Conservation (phyloP, 2,329 filamentous ascomycete genomes). For the Penicillium sp. region DNA sequence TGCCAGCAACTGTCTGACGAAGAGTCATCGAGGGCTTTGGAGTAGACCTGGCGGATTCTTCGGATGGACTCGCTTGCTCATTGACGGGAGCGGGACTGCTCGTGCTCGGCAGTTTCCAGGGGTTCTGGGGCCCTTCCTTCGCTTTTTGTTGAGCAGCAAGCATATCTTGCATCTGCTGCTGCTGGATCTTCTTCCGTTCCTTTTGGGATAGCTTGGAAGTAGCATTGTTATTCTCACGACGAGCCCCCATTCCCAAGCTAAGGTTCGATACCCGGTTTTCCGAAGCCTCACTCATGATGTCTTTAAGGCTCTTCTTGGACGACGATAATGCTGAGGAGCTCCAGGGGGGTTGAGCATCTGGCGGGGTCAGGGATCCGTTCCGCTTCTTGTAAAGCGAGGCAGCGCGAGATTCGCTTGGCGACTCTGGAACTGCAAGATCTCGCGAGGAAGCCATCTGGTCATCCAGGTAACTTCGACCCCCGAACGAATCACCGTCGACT, state of each 20-base stretch:
- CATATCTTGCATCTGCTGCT: conserved; percentile 50
- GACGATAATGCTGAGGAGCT: too few relatives aligned
- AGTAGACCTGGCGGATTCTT: too few relatives aligned
- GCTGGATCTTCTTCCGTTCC: conserved; percentile 75
- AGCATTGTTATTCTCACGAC: conserved; percentile 35
- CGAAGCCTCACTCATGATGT: conserved; percentile 62
- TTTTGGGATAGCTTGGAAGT: conserved; percentile 72
- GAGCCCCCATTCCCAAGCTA: conserved; percentile 44
- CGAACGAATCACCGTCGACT: conserved; percentile 22
- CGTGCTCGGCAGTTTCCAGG: too few relatives aligned
- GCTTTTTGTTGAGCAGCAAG: conserved; percentile 27
- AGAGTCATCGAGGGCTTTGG: conserved; percentile 48
- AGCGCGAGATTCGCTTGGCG: too few relatives aligned
- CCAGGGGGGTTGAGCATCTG: too few relatives aligned
- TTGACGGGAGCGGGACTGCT: too few relatives aligned
- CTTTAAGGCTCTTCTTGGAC: conserved; percentile 62
- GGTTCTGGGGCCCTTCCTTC: conserved; percentile 36
- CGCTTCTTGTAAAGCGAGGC: too few relatives aligned
- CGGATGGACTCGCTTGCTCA: conserved; percentile 25
- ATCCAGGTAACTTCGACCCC: conserved; percentile 22
- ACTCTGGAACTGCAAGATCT: too few relatives aligned
- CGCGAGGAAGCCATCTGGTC: conserved; percentile 23
- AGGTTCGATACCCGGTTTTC: conserved; percentile 45
- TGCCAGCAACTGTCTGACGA: conserved; percentile 51
- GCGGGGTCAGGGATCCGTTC: too few relatives aligned